Evolutionary conservation across 495 filamentous ascomycete genomes (phyloP).

Genomic region (Xylaria longipes): DNA sequence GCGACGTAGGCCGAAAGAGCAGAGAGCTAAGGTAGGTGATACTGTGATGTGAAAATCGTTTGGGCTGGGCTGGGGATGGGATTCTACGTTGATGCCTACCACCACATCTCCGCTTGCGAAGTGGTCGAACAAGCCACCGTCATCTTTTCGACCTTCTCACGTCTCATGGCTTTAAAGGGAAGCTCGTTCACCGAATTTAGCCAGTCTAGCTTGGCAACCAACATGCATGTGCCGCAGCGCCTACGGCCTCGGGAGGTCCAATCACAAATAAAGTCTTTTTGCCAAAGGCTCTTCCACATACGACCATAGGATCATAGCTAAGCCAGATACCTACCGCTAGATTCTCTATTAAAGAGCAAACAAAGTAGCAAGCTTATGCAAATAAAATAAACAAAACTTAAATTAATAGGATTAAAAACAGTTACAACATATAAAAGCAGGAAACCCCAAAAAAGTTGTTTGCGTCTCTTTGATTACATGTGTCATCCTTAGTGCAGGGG

Average conservation of each 20-base stretch:
- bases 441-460: no score
- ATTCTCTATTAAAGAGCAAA: no score
- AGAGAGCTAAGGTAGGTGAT: background rate
- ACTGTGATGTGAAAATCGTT: no score
- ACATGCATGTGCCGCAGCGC: background rate
- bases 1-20: background rate
- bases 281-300: no score
- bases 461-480: no score
- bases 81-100: background rate
- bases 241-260: background rate
- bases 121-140: background rate
- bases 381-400: no score
- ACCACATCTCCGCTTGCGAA: background rate
- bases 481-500: conserved; percentile 99
- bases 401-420: no score
- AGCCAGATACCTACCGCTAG: no score
- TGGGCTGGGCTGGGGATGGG: no score
- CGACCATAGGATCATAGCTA: no score
- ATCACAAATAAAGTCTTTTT: no score
- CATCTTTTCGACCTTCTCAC: background rate
- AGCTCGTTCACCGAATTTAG: conserved; percentile 8
- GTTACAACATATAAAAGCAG: background rate
- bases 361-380: no score
- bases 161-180: background rate
- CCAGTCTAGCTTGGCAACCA: conserved; percentile 7